Conservation (phyloP, 768 basidiomycete species). For the Mycena haematopus region DNA sequence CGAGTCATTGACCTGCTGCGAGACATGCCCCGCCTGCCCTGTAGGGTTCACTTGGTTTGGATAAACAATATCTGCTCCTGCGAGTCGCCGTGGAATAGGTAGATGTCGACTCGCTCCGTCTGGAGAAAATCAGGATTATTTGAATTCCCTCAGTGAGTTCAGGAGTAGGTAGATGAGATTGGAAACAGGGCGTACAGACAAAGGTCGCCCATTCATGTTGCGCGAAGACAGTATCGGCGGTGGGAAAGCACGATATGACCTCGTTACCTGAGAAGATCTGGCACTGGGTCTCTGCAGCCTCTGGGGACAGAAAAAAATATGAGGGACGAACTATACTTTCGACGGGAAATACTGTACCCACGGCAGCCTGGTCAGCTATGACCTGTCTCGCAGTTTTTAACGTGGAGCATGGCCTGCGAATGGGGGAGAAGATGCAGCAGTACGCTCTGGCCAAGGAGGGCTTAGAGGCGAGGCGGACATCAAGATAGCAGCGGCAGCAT, state of each 20-base stretch:
- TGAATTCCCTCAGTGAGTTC: slow-evolving; percentile 69
- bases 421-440: background rate
- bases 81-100: slow-evolving; percentile 78
- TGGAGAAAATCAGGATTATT: slow-evolving; percentile 69
- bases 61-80: slow-evolving; percentile 52
- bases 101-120: slow-evolving; percentile 71
- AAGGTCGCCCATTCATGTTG: slow-evolving; percentile 80
- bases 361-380: slow-evolving; percentile 43
- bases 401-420: slow-evolving; percentile 23
- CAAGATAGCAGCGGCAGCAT: background rate
- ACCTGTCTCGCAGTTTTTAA: slow-evolving; percentile 42
- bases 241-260: slow-evolving; percentile 81
- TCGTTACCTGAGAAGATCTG: slow-evolving; percentile 67
- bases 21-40: slow-evolving; percentile 59
- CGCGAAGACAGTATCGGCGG: slow-evolving; percentile 53
- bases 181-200: slow-evolving; percentile 66
- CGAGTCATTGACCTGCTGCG: slow-evolving; percentile 68
- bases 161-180: slow-evolving; percentile 18
- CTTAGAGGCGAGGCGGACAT: slow-evolving; percentile 16
- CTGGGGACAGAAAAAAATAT: slow-evolving; percentile 31
- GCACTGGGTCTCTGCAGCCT: slow-evolving; percentile 56
- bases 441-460: slow-evolving; percentile 21
- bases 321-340: slow-evolving; percentile 9
- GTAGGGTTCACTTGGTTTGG: slow-evolving; percentile 49
- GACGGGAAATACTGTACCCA: slow-evolving; percentile 35